Conservation (phyloP, 2,329 filamentous ascomycete species). For the Pseudogymnoascus sp. region DNA sequence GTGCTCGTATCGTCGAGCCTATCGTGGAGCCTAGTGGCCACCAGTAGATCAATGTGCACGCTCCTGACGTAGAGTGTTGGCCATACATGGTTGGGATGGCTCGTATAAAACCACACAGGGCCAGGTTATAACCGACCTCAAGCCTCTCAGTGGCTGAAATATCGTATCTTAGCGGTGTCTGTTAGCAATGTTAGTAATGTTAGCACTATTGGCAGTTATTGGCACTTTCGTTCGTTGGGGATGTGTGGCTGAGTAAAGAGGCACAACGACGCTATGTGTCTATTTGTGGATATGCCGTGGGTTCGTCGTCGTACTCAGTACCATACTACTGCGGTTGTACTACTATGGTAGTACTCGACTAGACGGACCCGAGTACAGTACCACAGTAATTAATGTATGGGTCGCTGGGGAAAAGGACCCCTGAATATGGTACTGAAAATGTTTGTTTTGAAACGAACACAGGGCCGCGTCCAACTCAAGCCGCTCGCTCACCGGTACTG, state of each 20-base stretch:
- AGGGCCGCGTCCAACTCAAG: background rate
- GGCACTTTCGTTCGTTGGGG: background rate
- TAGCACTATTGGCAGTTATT: background rate
- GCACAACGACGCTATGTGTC: background rate
- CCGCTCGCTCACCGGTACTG: background rate
- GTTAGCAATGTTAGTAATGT: background rate
- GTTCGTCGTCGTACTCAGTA: background rate
- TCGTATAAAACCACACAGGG: background rate
- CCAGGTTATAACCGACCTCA: background rate
- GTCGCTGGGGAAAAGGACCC: background rate
- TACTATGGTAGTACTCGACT: no score
- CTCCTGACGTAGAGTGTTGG: background rate
- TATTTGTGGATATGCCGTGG: background rate
- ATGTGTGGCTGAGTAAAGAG: background rate
- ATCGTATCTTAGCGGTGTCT: background rate
- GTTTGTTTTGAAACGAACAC: background rate
- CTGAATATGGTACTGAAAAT: background rate
- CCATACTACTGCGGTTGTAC: background rate
- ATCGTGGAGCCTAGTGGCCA: background rate
- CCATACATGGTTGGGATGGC: background rate
- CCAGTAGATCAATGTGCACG: background rate
- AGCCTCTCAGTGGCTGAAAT: background rate
- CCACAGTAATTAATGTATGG: background rate
- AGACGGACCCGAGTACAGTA: background rate
- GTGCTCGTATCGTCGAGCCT: background rate